Evolutionary conservation across 768 basidiomycete genomes (phyloP), one percentile per base, ranked within the genome.

Genomic region (Scleroderma citrinum): DNA sequence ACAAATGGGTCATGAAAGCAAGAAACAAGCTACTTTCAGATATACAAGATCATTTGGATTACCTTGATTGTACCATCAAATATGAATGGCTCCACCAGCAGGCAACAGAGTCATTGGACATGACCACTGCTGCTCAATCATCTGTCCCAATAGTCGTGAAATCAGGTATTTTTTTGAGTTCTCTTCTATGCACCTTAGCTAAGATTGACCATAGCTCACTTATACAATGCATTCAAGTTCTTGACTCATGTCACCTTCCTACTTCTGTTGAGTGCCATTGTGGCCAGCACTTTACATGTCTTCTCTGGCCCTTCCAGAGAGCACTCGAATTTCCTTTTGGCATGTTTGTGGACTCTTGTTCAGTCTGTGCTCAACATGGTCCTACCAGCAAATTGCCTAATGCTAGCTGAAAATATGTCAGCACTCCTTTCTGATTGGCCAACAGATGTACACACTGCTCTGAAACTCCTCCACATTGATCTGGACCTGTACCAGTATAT

Each of bases 401-500:
- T 29, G 26, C 26, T n/a, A 29, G 5, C 26, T 29, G 26, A 42
- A 14, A 10, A 29, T 10, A 42, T 26, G 2, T 2, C 20, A n/a
- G n/a, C 26, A n/a, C 17, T 30, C 23, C 20, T 26, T 17, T 30
- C 26, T 1, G 8, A 26, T 10, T 42, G 23, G 41, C 60, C 60
- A 7, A 36, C 23, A 12, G 59, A 62, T 35, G 47, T 57, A 14
- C 48, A 54, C 17, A 55, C 54, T 12, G 53, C 58, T 17, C 17
- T 63, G 14, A 48, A 55, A 17, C 30, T 34, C 23, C 46, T 56
- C 34, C 44, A 55, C 39, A 36, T 60, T 12, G 54, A 58, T 1
- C 59, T 62, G 16, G 44, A 35, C n/a, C 41, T 51, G 12, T 49
- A 26, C 3, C 34, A 52, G 13, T 64, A 52, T 43, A 51, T 61